Base-by-base conservation (phyloP, 768 basidiomycete genomes). In the Punctularia strigosozonata region DNA sequence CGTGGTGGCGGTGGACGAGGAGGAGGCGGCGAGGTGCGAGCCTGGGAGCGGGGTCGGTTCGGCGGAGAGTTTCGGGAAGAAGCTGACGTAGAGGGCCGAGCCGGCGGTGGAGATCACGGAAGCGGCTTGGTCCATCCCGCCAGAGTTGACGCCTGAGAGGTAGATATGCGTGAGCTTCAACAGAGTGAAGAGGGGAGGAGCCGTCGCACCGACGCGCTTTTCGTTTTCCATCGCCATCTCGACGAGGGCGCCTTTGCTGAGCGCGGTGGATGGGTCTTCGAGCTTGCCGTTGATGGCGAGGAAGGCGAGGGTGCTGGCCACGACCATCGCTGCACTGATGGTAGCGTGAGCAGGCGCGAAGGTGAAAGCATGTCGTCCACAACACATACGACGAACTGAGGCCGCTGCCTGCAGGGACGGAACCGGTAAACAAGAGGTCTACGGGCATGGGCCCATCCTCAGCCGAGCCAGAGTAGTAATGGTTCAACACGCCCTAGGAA, bases 111-210 rank as follows among this genome's bases (percentile, higher is more conserved):
- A 81, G 46, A 92, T 80, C 25, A 89, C 79, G 0, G 85, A 89
- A 1, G 88, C 86, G 1, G 88, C 82, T 66, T 91, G 88, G 55
- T 94, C 90, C 82, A 92, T 85, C 19, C 86, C 83, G 36, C 5
- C 24, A 34, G 5, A 10, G 20, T 20, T 34, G 6, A 15, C 30
- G 39, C 23, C 4, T 4, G 36, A 41, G 40, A 5, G 18, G 39
- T 46, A 48, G 30, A 46, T 31, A 47, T 13, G 31, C 21, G 4
- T n/a, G 34, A 15, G 31, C 28, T 20, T 20, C 33, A 23, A 39
- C n/a, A 12, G 25, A 19, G 4, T 32, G 5, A 14, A 37, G 22
- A 19, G 21, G 30, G 5, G n/a, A 40, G 15, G 53, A 83, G 82
- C 83, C 81, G 44, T 82, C 83, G 42, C 82, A 20, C 84, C 84